Conservation (phyloP, 352 stramenopile genomes). For the Ophiocytium majus region DNA sequence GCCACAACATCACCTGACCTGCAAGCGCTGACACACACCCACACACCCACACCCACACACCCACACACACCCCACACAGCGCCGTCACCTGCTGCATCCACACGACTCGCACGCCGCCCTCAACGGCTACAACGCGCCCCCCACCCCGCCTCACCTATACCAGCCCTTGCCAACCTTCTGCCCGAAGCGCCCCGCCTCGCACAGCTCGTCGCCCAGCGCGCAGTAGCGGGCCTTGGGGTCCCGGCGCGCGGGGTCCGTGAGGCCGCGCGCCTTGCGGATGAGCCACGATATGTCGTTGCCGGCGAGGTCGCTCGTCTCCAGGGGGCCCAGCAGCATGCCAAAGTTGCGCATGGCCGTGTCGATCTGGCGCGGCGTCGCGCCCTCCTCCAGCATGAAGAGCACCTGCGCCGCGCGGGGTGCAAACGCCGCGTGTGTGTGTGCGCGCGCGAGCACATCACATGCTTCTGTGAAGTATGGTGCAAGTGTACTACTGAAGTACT, state of each 20-base stretch:
- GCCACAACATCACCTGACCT: no score
- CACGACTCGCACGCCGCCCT: no score
- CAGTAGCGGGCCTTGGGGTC: slow-evolving; percentile 46
- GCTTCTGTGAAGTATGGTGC: no score
- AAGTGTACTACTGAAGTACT: no score
- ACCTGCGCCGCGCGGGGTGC: not conserved
- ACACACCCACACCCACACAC: no score
- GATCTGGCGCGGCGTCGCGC: slow-evolving; percentile 60
- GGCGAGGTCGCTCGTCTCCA: slow-evolving; percentile 73
- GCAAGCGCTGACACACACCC: no score
- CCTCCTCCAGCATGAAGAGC: slow-evolving; percentile 65
- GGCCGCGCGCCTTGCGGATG: slow-evolving; percentile 46
- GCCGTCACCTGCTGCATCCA: no score
- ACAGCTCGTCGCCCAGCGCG: slow-evolving; percentile 41
- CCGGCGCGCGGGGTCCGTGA: slow-evolving; percentile 38
- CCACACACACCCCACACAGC: no score
- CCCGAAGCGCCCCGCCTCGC: slow-evolving; percentile 30
- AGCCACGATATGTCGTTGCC: slow-evolving; percentile 74
- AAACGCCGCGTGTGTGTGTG: no score
- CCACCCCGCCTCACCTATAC: no score
- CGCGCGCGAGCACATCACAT: no score
- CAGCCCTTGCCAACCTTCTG: slow-evolving; percentile 47
- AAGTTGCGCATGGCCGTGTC: slow-evolving; percentile 58
- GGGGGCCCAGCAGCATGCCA: slow-evolving; percentile 63
- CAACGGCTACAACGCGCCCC: no score